Percentiles rank a stretch among this genome's conserved stretches.
phyloP scores from a whole-genome alignment of 176 grass and related monocot genomes.

The Saccharum officinarum region DNA sequence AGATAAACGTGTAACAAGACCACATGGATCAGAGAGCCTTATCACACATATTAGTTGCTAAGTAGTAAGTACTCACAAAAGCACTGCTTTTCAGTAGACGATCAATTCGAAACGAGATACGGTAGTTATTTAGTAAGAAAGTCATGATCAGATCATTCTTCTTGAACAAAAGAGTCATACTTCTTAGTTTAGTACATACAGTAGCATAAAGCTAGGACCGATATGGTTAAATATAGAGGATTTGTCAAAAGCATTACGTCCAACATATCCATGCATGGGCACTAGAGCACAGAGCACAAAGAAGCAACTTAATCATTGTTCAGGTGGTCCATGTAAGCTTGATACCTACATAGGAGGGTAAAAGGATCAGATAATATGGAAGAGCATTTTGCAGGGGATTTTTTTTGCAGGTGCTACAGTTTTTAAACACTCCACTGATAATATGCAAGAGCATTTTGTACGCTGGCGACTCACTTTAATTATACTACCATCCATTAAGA shows the following conservation, averaged over 20 bases:
- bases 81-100: neutral
- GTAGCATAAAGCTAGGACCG: neutral
- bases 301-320: slow-evolving; percentile 37
- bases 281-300: neutral
- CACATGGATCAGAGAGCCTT: neutral
- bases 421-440: neutral
- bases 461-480: neutral
- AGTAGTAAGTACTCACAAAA: neutral
- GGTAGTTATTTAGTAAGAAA: neutral
- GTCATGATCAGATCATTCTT: slow-evolving; percentile 3
- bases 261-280: neutral
- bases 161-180: slow-evolving; percentile 1
- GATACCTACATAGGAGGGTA: slow-evolving; percentile 36
- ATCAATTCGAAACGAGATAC: slow-evolving; percentile 6
- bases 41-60: neutral
- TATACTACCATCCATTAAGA: neutral
- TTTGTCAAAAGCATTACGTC: slow-evolving; percentile 6
- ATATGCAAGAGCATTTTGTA: neutral
- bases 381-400: neutral
- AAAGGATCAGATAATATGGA: neutral
- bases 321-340: slow-evolving; percentile 37
- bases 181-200: slow-evolving; percentile 19
- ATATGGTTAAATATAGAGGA: neutral
- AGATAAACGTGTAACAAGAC: neutral
- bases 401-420: neutral